phyloP scores from a whole-genome alignment of 139 green algal species.

The Chlamydomonas incerta region DNA sequence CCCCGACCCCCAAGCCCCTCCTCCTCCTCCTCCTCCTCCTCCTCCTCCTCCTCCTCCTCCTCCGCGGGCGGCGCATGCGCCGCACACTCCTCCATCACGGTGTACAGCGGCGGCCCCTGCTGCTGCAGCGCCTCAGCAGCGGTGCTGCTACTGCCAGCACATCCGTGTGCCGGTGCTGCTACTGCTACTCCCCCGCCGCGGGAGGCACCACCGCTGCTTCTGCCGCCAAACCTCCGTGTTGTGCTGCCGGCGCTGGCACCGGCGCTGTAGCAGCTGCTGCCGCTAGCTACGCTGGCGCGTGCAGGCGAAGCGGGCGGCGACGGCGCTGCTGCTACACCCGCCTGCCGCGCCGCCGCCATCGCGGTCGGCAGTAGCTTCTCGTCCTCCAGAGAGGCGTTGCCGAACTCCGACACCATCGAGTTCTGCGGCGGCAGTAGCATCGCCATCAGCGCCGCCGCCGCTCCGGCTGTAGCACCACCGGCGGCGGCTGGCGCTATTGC shows the following conservation, averaged over 20 bases:
- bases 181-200: too few species aligned
- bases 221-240: too few species aligned
- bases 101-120: neutral
- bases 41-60: neutral
- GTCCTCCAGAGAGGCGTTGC: conserved; percentile 12
- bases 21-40: neutral
- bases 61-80: neutral
- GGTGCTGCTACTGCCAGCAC: neutral
- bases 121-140: neutral
- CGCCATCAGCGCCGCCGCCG: too few species aligned
- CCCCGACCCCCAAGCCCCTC: neutral
- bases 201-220: neutral
- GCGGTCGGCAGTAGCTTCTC: neutral
- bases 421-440: neutral
- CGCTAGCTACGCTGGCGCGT: too few species aligned
- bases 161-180: too few species aligned
- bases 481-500: too few species aligned
- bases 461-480: too few species aligned
- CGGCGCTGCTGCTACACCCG: too few species aligned
- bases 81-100: neutral
- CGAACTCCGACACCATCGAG: conserved; percentile 31
- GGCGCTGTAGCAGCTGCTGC: too few species aligned
- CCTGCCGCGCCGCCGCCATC: too few species aligned
- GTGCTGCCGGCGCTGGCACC: too few species aligned
- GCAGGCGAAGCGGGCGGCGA: too few species aligned